Percentiles rank a stretch among this genome's conserved stretches.
These are phyloP conservation scores for Primulina tabacum DNA, from an alignment of 257 asterid species.

Conservation along the genomic window DNA sequence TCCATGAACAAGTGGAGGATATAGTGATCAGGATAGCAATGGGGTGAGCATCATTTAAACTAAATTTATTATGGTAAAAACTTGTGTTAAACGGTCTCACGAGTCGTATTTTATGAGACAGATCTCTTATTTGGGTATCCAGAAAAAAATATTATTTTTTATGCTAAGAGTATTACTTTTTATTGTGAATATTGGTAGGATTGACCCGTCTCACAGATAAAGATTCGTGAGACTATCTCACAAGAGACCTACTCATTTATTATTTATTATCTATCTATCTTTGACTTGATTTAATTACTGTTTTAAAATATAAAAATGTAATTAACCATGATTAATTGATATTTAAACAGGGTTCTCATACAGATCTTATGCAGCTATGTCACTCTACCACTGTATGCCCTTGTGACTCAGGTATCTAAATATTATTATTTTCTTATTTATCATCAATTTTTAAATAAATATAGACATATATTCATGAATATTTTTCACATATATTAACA, in stretches of 20 bases:
- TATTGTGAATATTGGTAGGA: too few relatives aligned
- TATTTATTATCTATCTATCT: background rate
- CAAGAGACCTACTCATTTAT: too few relatives aligned
- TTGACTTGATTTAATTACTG: too few relatives aligned
- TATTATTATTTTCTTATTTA: background rate
- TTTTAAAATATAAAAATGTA: too few relatives aligned
- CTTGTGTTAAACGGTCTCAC: too few relatives aligned
- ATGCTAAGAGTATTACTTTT: too few relatives aligned
- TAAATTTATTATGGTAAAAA: background rate
- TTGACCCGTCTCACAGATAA: too few relatives aligned
- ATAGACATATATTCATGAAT: background rate
- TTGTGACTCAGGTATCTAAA: conserved; percentile 81
- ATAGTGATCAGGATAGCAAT: conserved; percentile 66
- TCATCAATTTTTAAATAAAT: background rate
- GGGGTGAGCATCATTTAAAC: conserved; percentile 53
- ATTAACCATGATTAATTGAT: background rate
- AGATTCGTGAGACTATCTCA: too few relatives aligned
- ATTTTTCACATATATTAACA: background rate
- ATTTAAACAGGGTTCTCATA: conserved; percentile 53
- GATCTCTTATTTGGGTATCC: too few relatives aligned
- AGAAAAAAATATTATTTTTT: too few relatives aligned
- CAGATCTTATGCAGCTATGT: conserved; percentile 86
- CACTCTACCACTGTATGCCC: conserved; percentile 91
- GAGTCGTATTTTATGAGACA: too few relatives aligned
- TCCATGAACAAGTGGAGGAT: conserved; percentile 74